Conservation (phyloP, 768 basidiomycete genomes). For the Termitomyces sp. region DNA sequence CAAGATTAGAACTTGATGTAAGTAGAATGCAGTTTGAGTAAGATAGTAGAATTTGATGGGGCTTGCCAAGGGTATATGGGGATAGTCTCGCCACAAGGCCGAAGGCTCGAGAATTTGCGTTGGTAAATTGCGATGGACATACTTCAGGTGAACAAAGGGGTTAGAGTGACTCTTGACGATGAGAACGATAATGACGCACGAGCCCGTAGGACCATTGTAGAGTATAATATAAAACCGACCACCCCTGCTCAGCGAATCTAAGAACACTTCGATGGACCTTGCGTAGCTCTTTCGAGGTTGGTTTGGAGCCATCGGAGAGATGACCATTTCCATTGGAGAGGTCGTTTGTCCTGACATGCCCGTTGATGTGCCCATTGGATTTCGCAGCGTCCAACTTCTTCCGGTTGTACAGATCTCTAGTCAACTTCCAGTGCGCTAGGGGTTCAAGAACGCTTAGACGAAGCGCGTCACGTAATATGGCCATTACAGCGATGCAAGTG, state of each 20-base stretch:
- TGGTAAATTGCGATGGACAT: constrained; percentile 72
- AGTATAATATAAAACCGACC: constrained; percentile 80
- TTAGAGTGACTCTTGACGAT: constrained; percentile 1
- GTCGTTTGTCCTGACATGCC: constrained; percentile 18
- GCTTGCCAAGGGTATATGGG: constrained; percentile 75
- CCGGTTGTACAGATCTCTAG: constrained; percentile 41
- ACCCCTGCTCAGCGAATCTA: constrained; percentile 95
- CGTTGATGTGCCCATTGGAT: constrained; percentile 22
- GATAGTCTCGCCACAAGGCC: constrained; percentile 78
- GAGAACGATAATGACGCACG: constrained; percentile 49
- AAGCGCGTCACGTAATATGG: constrained; percentile 75
- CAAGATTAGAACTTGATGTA: constrained; percentile 88
- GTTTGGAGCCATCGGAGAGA: constrained; percentile 15
- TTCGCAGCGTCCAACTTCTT: constrained; percentile 17
- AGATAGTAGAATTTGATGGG: constrained; percentile 90
- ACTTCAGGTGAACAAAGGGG: constrained; percentile 44
- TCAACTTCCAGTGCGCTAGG: constrained; percentile 75
- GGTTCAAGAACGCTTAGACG: constrained; percentile 77
- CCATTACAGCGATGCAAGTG: constrained; percentile 83
- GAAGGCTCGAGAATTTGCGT: constrained; percentile 59
- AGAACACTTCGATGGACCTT: constrained; percentile 69
- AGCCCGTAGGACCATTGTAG: constrained; percentile 75
- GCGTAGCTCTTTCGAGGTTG: constrained; percentile 44
- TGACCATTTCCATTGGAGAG: constrained; percentile 34
- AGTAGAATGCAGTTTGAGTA: constrained; percentile 81